Evolutionary conservation across 2,329 filamentous ascomycete genomes (phyloP).

Genomic region (Colletotrichum noveboracense): DNA sequence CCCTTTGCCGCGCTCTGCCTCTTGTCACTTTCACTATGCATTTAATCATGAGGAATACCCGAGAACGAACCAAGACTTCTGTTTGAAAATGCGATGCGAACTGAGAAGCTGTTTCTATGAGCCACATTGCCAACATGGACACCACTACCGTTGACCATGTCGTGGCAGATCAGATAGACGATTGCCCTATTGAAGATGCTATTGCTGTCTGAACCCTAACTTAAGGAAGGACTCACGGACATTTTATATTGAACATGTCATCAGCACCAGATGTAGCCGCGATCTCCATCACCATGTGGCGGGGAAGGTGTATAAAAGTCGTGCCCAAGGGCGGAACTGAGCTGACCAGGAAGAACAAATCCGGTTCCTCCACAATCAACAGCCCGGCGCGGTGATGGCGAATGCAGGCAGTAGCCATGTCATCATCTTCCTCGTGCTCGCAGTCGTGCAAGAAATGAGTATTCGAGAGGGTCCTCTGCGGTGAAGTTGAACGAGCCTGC

Average conservation of each 20-base stretch:
- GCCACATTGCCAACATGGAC: neutral
- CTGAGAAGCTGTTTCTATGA: neutral
- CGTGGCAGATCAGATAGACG: neutral
- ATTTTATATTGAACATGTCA: neutral
- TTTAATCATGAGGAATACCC: neutral
- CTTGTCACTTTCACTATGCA: neutral
- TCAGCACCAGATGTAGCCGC: fast-evolving
- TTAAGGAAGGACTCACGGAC: no score
- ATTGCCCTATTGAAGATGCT: fast-evolving
- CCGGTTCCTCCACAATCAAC: fast-evolving
- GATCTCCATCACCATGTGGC: fast-evolving
- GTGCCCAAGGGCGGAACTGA: fast-evolving
- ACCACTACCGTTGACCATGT: fast-evolving
- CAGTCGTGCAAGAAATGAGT: neutral
- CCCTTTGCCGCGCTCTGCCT: neutral
- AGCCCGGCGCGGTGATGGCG: fast-evolving
- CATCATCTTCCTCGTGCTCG: fast-evolving
- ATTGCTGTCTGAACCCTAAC: no score
- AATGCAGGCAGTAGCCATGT: fast-evolving
- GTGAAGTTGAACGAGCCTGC: neutral
- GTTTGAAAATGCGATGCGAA: no score
- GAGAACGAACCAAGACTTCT: no score
- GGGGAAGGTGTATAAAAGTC: neutral
- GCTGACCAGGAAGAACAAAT: neutral
- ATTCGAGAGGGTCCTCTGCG: neutral